Evolutionary conservation across 2,329 filamentous ascomycete species (phyloP), one percentile per base, ranked within the genome.

Genomic region (Fusarium sulawesiense): DNA sequence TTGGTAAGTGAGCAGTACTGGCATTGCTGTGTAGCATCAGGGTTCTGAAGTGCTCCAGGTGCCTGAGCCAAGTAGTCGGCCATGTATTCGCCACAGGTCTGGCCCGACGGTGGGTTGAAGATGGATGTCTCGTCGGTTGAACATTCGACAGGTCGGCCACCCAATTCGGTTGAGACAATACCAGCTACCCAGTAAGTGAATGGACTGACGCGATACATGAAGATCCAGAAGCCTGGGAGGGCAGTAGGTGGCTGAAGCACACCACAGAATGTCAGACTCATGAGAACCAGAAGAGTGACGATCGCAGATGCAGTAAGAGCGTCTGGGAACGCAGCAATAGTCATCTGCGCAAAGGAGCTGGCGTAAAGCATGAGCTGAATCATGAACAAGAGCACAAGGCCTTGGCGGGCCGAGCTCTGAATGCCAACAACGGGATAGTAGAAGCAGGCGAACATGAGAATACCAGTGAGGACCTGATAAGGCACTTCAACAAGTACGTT

Each of bases 401-500:
- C 89, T 66, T 92, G 87, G 4, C 90, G 86, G 48, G 87, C 83
- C 2, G 85, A 82, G 32, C 68, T 79, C 64, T 85, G 83, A 6
- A 83, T 67, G 21, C 84, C 83, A n/a, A 83, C 76, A 3, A 90
- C 84, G 0, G 88, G 86, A 74, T 92, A 93, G 83, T 93, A 93
- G 83, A 90, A 92, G 74, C 84, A 87, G 3, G 86, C 85, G 73
- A 84, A 93, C 68, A 89, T 86, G 13, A 93, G 76, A 23, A 92
- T 79, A 14, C 86, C 89, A 3, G 88, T 87, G 12, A 93, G 58
- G 37, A 89, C 83, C 75, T 93, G 89, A 82, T 89, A 94, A 0
- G 91, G 91, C 2, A 93, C 83, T 76, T 94, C 92, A 50, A 92
- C 91, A 4, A 92, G 56, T 56, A 93, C 87, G 75, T 93, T 92